Percentiles rank a stretch among this genome's conserved stretches.
Evolutionary conservation across 768 basidiomycete genomes (phyloP).

Genomic region (Kwoniella pini): DNA sequence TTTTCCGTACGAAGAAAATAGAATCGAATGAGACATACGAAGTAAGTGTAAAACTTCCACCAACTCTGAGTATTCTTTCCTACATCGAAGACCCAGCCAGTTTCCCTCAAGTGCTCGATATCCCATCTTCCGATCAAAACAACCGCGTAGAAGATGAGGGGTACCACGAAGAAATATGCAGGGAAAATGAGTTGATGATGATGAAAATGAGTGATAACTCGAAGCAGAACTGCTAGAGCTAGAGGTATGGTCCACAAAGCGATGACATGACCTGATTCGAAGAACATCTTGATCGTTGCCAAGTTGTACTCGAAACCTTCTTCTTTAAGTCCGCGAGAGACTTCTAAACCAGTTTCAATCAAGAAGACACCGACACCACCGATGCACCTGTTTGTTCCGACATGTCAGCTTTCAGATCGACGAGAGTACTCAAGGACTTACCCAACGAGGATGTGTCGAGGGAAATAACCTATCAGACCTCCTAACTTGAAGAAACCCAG

Average conservation of each 20-base stretch:
- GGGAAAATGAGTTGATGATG: conserved; percentile 92
- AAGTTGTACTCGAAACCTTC: conserved; percentile 73
- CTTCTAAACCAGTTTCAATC: conserved; percentile 82
- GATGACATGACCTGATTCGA: conserved; percentile 65
- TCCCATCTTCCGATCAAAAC: conserved; percentile 67
- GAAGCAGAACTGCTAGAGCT: conserved; percentile 70
- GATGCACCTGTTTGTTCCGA: conserved; percentile 58
- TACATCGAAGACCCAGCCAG: conserved; percentile 87
- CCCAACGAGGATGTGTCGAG: conserved; percentile 95
- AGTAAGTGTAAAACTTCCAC: conserved; percentile 84
- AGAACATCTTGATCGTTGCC: conserved; percentile 68
- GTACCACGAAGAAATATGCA: conserved; percentile 62
- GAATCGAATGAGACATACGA: conserved; percentile 59
- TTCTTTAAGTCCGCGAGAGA: conserved; percentile 72
- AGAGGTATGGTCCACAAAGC: conserved; percentile 79
- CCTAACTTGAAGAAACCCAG: conserved; percentile 82
- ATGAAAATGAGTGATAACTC: conserved; percentile 74
- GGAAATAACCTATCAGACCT: conserved; percentile 88
- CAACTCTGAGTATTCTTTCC: conserved; percentile 61
- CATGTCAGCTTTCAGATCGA: background rate
- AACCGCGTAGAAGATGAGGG: conserved; percentile 78
- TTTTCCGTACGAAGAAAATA: background rate
- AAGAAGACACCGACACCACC: conserved; percentile 96
- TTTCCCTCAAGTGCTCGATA: conserved; percentile 62
- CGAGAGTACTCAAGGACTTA: conserved; percentile 54